These are phyloP conservation scores for Candida coquimbonensis DNA, from an alignment of 805 yeast genomes.

Conservation along the genomic window DNA sequence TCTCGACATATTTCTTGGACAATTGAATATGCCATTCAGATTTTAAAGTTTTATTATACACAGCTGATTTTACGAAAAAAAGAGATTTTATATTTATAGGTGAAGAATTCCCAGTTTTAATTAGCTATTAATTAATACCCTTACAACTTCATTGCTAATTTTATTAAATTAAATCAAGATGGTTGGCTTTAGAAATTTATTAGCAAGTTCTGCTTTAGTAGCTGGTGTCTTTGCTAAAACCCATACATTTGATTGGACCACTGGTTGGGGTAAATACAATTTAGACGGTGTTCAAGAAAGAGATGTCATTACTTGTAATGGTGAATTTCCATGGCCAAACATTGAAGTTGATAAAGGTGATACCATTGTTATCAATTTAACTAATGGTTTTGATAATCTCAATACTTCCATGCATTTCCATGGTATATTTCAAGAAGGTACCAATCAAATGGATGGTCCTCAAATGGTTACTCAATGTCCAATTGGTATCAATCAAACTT, in stretches of 20 bases:
- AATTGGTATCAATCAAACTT: slow-evolving; percentile 35
- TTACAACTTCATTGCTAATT: too few relatives aligned
- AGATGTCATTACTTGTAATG: slow-evolving; percentile 52
- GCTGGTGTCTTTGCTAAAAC: slow-evolving; percentile 10
- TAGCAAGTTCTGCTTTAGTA: not conserved
- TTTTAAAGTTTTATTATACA: too few relatives aligned
- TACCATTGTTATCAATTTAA: slow-evolving; percentile 32
- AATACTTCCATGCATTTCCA: slow-evolving; percentile 52
- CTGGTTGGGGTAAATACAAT: slow-evolving; percentile 34
- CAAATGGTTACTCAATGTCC: slow-evolving; percentile 43
- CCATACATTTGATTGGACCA: slow-evolving; percentile 30
- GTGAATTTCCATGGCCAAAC: slow-evolving; percentile 44
- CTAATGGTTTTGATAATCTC: slow-evolving; percentile 31
- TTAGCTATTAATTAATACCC: not conserved
- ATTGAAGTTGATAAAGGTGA: slow-evolving; percentile 36
- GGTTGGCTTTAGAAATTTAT: slow-evolving; percentile 6
- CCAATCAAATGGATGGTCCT: slow-evolving; percentile 46
- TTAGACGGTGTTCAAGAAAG: slow-evolving; percentile 52
- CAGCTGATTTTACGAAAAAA: too few relatives aligned
- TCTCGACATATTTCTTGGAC: not conserved
- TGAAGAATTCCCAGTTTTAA: not conserved
- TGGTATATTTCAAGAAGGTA: slow-evolving; percentile 39
- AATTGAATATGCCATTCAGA: too few relatives aligned
- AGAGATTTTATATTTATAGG: not conserved
- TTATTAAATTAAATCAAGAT: not conserved